Percentiles rank a stretch among this genome's conserved stretches.
phyloP scores from a whole-genome alignment of 2,329 filamentous ascomycete species.

The Elsinoe batatas region DNA sequence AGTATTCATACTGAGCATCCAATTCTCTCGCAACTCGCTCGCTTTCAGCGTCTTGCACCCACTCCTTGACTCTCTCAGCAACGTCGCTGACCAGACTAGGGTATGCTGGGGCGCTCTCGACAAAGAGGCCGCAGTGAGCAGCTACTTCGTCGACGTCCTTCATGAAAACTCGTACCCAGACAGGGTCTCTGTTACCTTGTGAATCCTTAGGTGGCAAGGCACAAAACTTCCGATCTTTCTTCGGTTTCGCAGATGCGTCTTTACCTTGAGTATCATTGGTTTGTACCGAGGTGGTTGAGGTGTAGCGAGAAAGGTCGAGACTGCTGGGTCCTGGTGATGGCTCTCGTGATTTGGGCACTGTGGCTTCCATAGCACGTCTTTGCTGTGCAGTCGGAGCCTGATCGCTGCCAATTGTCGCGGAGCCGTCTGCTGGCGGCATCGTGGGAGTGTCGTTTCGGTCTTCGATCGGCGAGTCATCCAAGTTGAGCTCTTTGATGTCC shows the following conservation, averaged over 20 bases:
- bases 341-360: neutral
- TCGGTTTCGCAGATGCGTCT: slow-evolving; percentile 21
- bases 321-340: neutral
- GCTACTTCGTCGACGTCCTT: slow-evolving; percentile 73
- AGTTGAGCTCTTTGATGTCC: slow-evolving; percentile 22
- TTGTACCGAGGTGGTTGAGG: neutral
- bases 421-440: neutral
- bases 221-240: slow-evolving; percentile 68
- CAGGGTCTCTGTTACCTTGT: slow-evolving; percentile 51
- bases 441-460: slow-evolving; percentile 9
- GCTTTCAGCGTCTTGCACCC: slow-evolving; percentile 23
- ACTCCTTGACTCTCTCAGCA: slow-evolving; percentile 26
- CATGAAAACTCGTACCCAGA: slow-evolving; percentile 76
- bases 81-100: slow-evolving; percentile 30
- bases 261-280: slow-evolving; percentile 16
- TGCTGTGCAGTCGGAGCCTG: neutral
- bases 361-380: neutral
- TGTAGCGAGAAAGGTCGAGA: slow-evolving; percentile 4
- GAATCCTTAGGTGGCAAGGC: slow-evolving; percentile 53
- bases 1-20: slow-evolving; percentile 9
- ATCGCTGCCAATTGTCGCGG: neutral
- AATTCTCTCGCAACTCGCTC: slow-evolving; percentile 14
- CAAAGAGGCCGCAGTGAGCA: slow-evolving; percentile 76
- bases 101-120: slow-evolving; percentile 48
- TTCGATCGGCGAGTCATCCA: slow-evolving; percentile 9